These are phyloP conservation scores for Ogataea saltuana DNA, from an alignment of 805 yeast genomes.

Conservation along the genomic window DNA sequence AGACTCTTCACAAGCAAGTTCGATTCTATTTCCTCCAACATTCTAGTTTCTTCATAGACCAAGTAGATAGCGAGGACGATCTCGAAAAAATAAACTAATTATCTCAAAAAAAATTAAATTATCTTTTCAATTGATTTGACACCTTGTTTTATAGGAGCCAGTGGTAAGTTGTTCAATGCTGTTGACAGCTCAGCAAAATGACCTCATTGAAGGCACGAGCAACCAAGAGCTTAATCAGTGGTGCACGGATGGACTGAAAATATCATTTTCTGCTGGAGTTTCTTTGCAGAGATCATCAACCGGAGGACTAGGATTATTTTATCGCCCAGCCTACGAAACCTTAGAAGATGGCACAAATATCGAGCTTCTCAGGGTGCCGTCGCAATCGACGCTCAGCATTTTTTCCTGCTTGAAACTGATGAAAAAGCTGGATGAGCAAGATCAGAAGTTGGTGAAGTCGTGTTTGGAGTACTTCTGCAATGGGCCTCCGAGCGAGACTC, in stretches of 20 bases:
- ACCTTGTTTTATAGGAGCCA: too few species aligned
- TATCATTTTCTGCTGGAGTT: slow-evolving; percentile 13
- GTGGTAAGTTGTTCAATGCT: too few species aligned
- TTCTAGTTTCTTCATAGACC: slow-evolving; percentile 49
- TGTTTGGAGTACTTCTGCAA: slow-evolving; percentile 21
- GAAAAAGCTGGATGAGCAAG: slow-evolving; percentile 20
- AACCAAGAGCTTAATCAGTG: background rate
- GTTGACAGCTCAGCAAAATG: background rate
- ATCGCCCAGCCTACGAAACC: too few species aligned
- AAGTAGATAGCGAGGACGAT: background rate
- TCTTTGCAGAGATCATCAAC: slow-evolving; percentile 19
- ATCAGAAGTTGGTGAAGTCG: slow-evolving; percentile 19
- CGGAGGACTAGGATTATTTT: slow-evolving; percentile 42
- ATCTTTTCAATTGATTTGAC: too few species aligned
- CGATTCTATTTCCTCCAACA: slow-evolving; percentile 73
- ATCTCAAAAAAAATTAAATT: too few species aligned
- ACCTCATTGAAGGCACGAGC: background rate
- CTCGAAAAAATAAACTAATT: background rate
- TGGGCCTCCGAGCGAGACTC: slow-evolving; percentile 26
- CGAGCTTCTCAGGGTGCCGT: slow-evolving; percentile 43
- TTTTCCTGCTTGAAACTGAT: slow-evolving; percentile 29
- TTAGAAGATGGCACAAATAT: slow-evolving; percentile 4
- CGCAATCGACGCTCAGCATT: slow-evolving; percentile 34
- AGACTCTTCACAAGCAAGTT: slow-evolving; percentile 69
- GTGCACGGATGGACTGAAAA: background rate